Evolutionary conservation across 106 monocot species (phyloP).

Genomic region (Iris macrosiphon): DNA sequence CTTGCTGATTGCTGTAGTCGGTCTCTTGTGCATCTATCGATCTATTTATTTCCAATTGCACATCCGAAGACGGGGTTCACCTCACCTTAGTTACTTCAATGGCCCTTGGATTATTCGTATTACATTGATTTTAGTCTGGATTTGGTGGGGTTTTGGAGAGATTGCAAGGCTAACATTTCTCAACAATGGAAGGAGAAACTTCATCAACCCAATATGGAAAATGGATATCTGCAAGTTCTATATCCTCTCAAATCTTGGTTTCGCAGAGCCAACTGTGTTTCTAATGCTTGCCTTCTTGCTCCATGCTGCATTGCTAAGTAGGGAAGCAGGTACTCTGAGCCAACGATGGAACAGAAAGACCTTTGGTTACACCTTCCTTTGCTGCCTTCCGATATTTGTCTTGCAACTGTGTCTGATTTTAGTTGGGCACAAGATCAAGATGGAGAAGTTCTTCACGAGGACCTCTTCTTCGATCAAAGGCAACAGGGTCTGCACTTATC

Average conservation of each 20-base stretch:
- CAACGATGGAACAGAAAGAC: constrained; percentile 54
- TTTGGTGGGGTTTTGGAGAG: constrained; percentile 48
- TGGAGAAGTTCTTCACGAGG: background rate
- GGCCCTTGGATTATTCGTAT: constrained; percentile 63
- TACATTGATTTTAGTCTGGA: constrained; percentile 35
- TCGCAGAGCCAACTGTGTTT: constrained; percentile 56
- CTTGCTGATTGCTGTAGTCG: constrained; percentile 30
- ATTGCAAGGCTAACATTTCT: constrained; percentile 36
- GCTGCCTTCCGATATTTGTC: constrained; percentile 42
- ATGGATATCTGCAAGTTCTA: constrained; percentile 54
- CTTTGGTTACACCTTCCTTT: constrained; percentile 21
- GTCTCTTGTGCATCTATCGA: constrained; percentile 36
- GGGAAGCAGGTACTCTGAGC: constrained; percentile 37
- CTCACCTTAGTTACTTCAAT: constrained; percentile 62
- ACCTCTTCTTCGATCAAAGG: background rate
- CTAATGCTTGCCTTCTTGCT: constrained; percentile 47
- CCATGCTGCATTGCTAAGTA: constrained; percentile 36
- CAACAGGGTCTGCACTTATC: background rate
- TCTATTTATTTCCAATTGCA: constrained; percentile 28
- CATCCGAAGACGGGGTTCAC: constrained; percentile 18
- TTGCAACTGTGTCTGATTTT: constrained; percentile 41
- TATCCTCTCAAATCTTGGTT: constrained; percentile 68
- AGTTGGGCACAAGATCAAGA: constrained; percentile 27
- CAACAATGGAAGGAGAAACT: constrained; percentile 19
- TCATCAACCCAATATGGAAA: constrained; percentile 29